Conservation (phyloP, 2,329 filamentous ascomycete species). For the Talaromyces verruculosus region DNA sequence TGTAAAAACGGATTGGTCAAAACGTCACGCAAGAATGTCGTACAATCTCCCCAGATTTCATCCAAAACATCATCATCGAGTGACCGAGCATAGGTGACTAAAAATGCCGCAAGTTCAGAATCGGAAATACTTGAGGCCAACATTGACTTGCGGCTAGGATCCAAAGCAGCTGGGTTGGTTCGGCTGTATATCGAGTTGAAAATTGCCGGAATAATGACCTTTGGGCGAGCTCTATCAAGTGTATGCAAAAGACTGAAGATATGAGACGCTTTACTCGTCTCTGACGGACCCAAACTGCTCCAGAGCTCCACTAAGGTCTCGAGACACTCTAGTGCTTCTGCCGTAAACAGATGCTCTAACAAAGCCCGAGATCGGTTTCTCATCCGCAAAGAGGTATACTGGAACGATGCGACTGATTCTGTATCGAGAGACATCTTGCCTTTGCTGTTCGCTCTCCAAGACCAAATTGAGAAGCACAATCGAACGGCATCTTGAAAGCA, state of each 20-base stretch:
- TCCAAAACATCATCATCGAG: constrained; percentile 97
- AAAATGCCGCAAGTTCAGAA: constrained; percentile 78
- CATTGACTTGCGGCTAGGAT: constrained; percentile 78
- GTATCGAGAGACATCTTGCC: constrained; percentile 55
- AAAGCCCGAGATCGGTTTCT: constrained; percentile 83
- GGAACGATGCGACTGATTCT: constrained; percentile 75
- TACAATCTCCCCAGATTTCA: constrained; percentile 96
- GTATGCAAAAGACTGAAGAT: constrained; percentile 87
- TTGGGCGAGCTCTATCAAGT: constrained; percentile 84
- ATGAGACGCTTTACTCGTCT: constrained; percentile 56
- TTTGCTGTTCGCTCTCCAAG: constrained; percentile 69
- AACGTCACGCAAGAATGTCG: constrained; percentile 83
- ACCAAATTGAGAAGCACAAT: constrained; percentile 92
- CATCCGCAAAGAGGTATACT: constrained; percentile 86
- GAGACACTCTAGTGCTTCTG: constrained; percentile 87
- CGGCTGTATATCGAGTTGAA: constrained; percentile 97
- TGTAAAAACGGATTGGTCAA: constrained; percentile 93
- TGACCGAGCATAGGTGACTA: constrained; percentile 85
- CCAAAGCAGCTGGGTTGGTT: constrained; percentile 78
- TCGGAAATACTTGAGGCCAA: constrained; percentile 83
- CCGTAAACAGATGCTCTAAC: constrained; percentile 87
- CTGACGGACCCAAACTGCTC: constrained; percentile 55
- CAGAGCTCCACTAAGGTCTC: constrained; percentile 88
- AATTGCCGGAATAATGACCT: constrained; percentile 86
- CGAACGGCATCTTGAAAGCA: constrained; percentile 95